phyloP scores from a whole-genome alignment of 108 stramenopile species.

The Nitzschia palea region DNA sequence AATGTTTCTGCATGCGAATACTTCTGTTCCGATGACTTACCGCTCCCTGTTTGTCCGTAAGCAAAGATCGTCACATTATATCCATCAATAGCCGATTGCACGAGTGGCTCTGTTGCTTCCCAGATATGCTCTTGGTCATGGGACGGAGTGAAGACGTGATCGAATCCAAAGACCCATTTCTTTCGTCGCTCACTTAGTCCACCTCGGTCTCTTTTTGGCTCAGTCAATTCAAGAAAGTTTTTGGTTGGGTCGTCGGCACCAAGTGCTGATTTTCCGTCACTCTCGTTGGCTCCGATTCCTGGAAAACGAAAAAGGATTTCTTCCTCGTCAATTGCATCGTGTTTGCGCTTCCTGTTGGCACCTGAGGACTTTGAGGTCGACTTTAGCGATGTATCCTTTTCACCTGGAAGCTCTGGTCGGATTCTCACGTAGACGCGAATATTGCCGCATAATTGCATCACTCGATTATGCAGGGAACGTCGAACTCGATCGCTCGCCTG shows the following conservation, averaged over 20 bases:
- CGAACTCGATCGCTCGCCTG: conserved; percentile 67
- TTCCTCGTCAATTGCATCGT: conserved; percentile 8
- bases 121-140: conserved; percentile 76
- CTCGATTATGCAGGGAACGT: conserved; percentile 65
- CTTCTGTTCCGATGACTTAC: conserved; percentile 30
- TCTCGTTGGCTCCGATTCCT: conserved; percentile 19
- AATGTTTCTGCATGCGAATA: not conserved
- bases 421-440: conserved; percentile 89
- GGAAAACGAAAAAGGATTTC: conserved; percentile 56
- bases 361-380: not conserved
- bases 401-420: conserved; percentile 54
- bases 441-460: conserved; percentile 82
- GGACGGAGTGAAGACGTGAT: conserved; percentile 61
- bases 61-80: conserved; percentile 92
- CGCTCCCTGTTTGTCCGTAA: conserved; percentile 81
- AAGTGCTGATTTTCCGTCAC: conserved; percentile 13
- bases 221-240: conserved; percentile 64
- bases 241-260: conserved; percentile 73
- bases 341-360: conserved; percentile 15
- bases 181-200: conserved; percentile 71
- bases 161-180: conserved; percentile 75
- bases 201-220: conserved; percentile 81
- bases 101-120: conserved; percentile 85
- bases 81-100: conserved; percentile 84
- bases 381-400: conserved; percentile 9